phyloP scores from a whole-genome alignment of 2,329 filamentous ascomycete genomes.

The Amauroascus niger region DNA sequence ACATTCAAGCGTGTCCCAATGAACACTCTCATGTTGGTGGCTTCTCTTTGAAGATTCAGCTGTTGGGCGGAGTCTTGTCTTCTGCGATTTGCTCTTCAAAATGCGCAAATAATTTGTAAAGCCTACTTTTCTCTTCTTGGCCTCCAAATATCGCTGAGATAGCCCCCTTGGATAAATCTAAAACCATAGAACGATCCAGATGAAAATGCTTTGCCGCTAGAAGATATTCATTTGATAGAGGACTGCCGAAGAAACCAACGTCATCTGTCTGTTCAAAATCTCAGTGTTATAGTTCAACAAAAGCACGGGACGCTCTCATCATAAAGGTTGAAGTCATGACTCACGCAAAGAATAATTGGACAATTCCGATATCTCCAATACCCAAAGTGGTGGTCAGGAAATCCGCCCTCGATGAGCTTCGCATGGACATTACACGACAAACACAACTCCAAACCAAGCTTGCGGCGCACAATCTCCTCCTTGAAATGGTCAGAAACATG shows the following conservation, averaged over 20 bases:
- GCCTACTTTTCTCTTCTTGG: conserved; percentile 45
- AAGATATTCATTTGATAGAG: conserved; percentile 65
- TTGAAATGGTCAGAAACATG: conserved; percentile 56
- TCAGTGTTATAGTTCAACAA: background rate
- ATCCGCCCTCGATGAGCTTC: conserved; percentile 58
- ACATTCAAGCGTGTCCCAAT: too few species aligned
- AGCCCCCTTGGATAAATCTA: conserved; percentile 50
- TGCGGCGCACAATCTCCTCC: conserved; percentile 44
- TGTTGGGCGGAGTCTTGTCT: too few species aligned
- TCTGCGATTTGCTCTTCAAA: conserved; percentile 20
- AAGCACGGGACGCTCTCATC: too few species aligned
- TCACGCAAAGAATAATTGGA: conserved; percentile 58
- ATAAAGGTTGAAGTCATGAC: conserved; percentile 32
- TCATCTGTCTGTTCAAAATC: conserved; percentile 59
- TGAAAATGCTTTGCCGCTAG: conserved; percentile 62
- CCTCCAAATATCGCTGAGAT: conserved; percentile 59
- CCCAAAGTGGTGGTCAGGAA: conserved; percentile 64
- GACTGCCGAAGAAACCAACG: conserved; percentile 69
- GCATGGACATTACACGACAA: conserved; percentile 73
- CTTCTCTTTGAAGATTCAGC: too few species aligned
- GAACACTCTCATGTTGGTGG: too few species aligned
- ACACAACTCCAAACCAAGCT: conserved; percentile 63
- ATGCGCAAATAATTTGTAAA: conserved; percentile 19
- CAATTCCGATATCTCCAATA: conserved; percentile 55
- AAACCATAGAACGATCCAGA: conserved; percentile 42